Base-by-base conservation (phyloP, 2,329 filamentous ascomycete species). In the Xylariaceae sp. region DNA sequence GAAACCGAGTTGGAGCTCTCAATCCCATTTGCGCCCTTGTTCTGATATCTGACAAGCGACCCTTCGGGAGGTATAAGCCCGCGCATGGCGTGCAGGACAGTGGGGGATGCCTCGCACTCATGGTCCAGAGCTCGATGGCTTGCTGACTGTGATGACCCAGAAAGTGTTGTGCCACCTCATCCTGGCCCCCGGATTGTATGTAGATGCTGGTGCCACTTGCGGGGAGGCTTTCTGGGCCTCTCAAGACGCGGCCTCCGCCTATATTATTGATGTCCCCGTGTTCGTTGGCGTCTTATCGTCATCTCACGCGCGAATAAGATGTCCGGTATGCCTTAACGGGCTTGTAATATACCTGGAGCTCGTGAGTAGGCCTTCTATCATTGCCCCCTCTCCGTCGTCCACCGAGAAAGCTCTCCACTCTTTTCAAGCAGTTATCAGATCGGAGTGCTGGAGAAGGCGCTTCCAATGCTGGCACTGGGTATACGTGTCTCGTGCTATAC, bases 11-110 rank as follows among this genome's bases (percentile, higher is more conserved):
- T 26, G 22, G 22, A 26, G 11, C 11, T 6, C 22, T 26, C 6
- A 11, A 26, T 26, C 11, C 16, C 29, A 19, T 33, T n/a, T 39
- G 16, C 24, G 29, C 35, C 22, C n/a, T n/a, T n/a, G n/a, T n/a
- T n/a, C n/a, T n/a, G n/a, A n/a, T n/a, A n/a, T n/a, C n/a, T n/a
- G n/a, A n/a, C n/a, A n/a, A n/a, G n/a, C n/a, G n/a, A 73, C 44
- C 57, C 58, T 16, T 45, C 69, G 34, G 64, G 63, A 13, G 60
- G 59, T 15, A 48, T 47, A 15, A 44, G 43, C 17, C 50, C 42
- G 49, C n/a, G 17, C 35, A 22, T 37, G 11, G 35, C 35, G 8
- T 37, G 35, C 11, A 37, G 35, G n/a, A 28, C 13, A 37, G 26
- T 24, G 28, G 4, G 17, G 19, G 18, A 38, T 38, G 36, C 26